phyloP scores from a whole-genome alignment of 345 rosid species.

The Ceriops tagal region DNA sequence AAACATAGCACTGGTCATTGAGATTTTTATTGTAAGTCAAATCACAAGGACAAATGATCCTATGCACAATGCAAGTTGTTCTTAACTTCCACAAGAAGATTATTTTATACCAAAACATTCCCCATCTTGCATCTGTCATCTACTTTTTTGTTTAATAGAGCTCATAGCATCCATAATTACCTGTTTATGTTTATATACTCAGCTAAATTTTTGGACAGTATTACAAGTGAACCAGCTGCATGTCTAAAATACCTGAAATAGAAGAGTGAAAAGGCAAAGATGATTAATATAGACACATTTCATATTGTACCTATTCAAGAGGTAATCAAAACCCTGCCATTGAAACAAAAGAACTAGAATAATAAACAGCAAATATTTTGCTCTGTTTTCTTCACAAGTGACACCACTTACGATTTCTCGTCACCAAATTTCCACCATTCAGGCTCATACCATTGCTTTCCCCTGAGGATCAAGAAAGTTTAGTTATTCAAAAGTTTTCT shows the following conservation, averaged over 20 bases:
- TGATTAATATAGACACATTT: conserved; percentile 4
- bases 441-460: conserved; percentile 86
- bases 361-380: neutral
- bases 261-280: neutral
- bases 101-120: too few relatives aligned
- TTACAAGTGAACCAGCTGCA: conserved; percentile 63
- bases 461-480: conserved; percentile 51
- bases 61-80: neutral
- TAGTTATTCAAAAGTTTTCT: neutral
- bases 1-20: neutral
- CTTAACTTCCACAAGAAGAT: neutral
- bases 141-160: neutral
- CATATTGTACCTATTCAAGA: neutral
- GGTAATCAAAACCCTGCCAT: conserved; percentile 9
- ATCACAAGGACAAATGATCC: too few relatives aligned
- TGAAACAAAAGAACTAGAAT: neutral
- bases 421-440: conserved; percentile 99
- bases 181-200: conserved; percentile 84
- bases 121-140: neutral
- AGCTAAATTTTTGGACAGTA: conserved; percentile 81
- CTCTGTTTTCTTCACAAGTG: conserved; percentile 8
- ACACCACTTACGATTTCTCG: conserved; percentile 78
- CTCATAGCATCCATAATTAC: conserved; percentile 32
- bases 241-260: conserved; percentile 82
- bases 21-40: neutral